phyloP scores from a whole-genome alignment of 768 basidiomycete species.

The Omphalotus guepiniiformis region DNA sequence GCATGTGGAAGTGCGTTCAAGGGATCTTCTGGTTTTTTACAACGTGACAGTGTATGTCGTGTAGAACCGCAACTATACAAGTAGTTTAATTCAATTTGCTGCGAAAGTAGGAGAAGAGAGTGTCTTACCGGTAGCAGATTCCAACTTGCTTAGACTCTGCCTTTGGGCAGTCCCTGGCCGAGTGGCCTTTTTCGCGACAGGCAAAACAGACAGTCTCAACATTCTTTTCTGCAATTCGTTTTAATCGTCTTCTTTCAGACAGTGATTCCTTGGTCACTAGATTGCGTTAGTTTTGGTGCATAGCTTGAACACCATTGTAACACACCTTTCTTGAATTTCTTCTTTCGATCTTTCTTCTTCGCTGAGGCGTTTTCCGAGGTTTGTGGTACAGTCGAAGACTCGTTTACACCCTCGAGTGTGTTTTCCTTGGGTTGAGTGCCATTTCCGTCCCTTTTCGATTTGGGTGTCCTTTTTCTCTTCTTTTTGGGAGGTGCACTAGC shows the following conservation, averaged over 20 bases:
- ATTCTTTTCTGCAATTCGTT: constrained; percentile 55
- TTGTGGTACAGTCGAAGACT: background rate
- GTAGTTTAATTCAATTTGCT: background rate
- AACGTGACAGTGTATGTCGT: constrained; percentile 74
- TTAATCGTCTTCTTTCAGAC: constrained; percentile 60
- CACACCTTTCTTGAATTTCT: constrained; percentile 11
- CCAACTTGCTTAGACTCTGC: constrained; percentile 35
- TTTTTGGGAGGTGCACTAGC: constrained; percentile 39
- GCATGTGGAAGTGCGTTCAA: constrained; percentile 78
- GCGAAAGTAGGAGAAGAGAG: background rate
- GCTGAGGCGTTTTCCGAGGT: constrained; percentile 6
- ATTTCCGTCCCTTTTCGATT: constrained; percentile 38
- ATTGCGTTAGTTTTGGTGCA: constrained; percentile 5
- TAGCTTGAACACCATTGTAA: background rate
- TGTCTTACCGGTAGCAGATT: constrained; percentile 69
- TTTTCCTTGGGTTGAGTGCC: constrained; percentile 9
- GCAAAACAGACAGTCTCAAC: constrained; percentile 75
- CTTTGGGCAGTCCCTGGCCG: constrained; percentile 74
- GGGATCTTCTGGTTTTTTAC: constrained; percentile 60
- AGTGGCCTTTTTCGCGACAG: constrained; percentile 80
- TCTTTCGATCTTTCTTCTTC: constrained; percentile 14
- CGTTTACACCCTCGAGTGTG: constrained; percentile 7
- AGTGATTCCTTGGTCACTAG: constrained; percentile 16
- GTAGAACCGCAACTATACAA: constrained; percentile 71
- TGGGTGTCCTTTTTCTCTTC: constrained; percentile 55